Conservation (phyloP, 1,284 basidiomycete species). For the Peniophora sp. region DNA sequence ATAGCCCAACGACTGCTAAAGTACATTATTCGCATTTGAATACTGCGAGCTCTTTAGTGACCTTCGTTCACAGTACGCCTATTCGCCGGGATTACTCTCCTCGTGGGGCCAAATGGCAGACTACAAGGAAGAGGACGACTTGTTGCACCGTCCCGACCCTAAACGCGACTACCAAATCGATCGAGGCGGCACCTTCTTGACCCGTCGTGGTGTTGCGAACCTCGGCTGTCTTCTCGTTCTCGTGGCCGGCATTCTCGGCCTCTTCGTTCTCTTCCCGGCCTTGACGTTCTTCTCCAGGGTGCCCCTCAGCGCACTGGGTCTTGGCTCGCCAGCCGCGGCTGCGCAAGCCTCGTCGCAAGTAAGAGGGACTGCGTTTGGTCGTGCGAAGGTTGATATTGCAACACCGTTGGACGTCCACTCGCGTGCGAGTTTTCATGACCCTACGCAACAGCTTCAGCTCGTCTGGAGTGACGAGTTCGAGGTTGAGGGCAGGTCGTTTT, state of each 20-base stretch:
- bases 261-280: conserved; percentile 37
- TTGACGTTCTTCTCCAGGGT: conserved; percentile 4
- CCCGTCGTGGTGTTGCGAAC: conserved; percentile 65
- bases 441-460: conserved; percentile 21
- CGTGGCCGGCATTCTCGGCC: conserved; percentile 46
- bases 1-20: no score
- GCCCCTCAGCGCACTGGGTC: conserved; percentile 4
- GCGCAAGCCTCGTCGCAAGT: neutral
- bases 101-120: conserved; percentile 55
- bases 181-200: conserved; percentile 57
- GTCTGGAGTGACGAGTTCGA: conserved; percentile 56
- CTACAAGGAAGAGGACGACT: conserved; percentile 58
- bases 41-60: no score
- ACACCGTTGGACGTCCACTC: conserved; percentile 49
- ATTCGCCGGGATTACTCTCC: conserved; percentile 11
- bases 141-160: conserved; percentile 70
- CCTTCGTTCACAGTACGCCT: no score
- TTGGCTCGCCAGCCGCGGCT: neutral
- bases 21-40: no score
- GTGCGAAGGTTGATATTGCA: conserved; percentile 64
- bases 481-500: conserved; percentile 56
- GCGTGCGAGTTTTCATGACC: conserved; percentile 47
- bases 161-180: conserved; percentile 58
- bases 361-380: neutral
- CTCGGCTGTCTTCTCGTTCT: conserved; percentile 71